Percentiles rank a stretch among this genome's conserved stretches.
Conservation (phyloP, 257 asterid species). For the Nicotiana paniculata region DNA sequence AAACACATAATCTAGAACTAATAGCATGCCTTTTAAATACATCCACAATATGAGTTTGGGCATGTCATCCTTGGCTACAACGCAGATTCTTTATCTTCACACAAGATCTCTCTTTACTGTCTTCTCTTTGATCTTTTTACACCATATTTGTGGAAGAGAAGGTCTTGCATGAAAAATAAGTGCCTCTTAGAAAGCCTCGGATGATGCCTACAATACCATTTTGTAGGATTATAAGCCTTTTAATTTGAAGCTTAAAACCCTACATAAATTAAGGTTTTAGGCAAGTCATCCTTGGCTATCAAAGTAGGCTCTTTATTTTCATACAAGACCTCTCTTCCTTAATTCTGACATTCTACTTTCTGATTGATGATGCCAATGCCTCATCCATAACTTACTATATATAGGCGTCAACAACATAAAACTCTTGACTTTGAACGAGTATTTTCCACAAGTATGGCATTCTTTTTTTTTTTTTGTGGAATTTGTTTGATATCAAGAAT, state of each 20-base stretch:
- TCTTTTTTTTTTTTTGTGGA: neutral
- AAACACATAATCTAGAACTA: no score
- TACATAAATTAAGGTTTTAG: conserved; percentile 17
- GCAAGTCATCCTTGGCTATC: conserved; percentile 75
- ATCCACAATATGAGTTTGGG: no score
- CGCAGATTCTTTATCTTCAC: neutral
- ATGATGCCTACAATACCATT: conserved; percentile 32
- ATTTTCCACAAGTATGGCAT: neutral
- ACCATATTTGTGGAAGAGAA: conserved; percentile 12
- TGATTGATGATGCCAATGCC: neutral
- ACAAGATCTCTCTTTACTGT: neutral
- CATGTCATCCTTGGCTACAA: no score
- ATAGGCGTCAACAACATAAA: neutral
- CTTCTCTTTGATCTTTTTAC: no score
- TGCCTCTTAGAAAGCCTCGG: conserved; percentile 36
- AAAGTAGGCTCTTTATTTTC: conserved; percentile 39
- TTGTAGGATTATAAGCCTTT: neutral
- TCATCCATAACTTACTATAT: neutral
- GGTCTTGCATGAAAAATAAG: conserved; percentile 38
- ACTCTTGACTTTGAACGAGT: neutral
- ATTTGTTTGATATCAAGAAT: conserved; percentile 1
- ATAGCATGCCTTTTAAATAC: no score
- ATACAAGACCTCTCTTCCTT: conserved; percentile 39
- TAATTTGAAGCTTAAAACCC: neutral
- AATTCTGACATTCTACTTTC: neutral